These are phyloP conservation scores for Knoxdaviesia capensis DNA, from an alignment of 2,329 filamentous ascomycete genomes.

Conservation along the genomic window DNA sequence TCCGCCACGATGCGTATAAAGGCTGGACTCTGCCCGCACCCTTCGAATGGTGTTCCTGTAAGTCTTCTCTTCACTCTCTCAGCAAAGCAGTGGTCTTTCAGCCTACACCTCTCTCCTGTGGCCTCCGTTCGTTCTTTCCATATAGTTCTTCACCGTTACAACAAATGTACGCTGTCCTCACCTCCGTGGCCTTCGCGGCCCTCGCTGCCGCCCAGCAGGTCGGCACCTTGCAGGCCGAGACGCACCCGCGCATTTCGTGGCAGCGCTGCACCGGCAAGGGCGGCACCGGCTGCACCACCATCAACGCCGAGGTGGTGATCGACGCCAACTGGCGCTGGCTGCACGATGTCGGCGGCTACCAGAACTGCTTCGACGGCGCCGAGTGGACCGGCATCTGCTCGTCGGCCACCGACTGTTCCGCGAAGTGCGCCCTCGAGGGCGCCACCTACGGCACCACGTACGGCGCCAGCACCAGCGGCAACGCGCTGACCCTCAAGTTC, in stretches of 20 bases:
- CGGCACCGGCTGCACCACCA: slow-evolving; percentile 13
- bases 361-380: slow-evolving; percentile 29
- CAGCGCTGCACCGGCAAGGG: slow-evolving; percentile 20
- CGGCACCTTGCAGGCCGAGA: slow-evolving; percentile 16
- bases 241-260: slow-evolving; percentile 23
- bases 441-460: slow-evolving; percentile 22
- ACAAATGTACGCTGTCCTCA: slow-evolving; percentile 2
- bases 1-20: no score
- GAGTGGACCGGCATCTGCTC: slow-evolving; percentile 16
- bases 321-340: slow-evolving; percentile 36
- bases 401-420: slow-evolving; percentile 17
- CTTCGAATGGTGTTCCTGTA: no score
- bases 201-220: slow-evolving; percentile 19
- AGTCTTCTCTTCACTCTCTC: no score
- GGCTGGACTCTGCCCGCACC: no score
- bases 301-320: slow-evolving; percentile 23
- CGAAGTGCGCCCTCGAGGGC: slow-evolving; percentile 25
- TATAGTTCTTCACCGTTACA: not conserved
- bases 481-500: slow-evolving; percentile 27
- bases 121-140: no score
- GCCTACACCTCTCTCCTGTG: no score
- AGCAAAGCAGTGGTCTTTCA: no score
- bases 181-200: slow-evolving; percentile 11
- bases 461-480: slow-evolving; percentile 24
- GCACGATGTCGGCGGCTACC: slow-evolving; percentile 17